Evolutionary conservation across 495 filamentous ascomycete species (phyloP).

Genomic region (Tuber aestivum): DNA sequence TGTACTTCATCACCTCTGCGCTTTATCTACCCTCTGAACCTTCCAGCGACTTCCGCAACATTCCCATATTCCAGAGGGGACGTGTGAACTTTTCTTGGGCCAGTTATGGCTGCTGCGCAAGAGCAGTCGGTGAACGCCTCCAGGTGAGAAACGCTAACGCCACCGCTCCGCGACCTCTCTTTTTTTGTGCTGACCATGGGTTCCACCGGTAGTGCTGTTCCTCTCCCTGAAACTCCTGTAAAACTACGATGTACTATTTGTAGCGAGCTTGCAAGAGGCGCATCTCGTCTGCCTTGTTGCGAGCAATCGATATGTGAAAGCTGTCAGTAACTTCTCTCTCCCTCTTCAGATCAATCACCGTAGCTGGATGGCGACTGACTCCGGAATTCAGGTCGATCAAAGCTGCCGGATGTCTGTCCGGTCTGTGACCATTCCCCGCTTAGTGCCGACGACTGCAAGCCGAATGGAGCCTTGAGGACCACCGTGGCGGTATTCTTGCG

Average conservation of each 20-base stretch:
- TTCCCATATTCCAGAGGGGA: constrained; percentile 19
- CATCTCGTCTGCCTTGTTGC: constrained; percentile 87
- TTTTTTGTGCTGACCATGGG: neutral
- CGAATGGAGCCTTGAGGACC: constrained; percentile 78
- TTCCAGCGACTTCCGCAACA: constrained; percentile 10
- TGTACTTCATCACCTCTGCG: neutral
- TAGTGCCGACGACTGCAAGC: constrained; percentile 75
- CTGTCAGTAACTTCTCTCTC: constrained; percentile 55
- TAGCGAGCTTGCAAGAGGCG: constrained; percentile 83
- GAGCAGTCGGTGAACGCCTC: constrained; percentile 32
- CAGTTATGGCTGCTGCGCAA: constrained; percentile 29
- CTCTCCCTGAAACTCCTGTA: constrained; percentile 79
- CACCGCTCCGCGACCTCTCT: constrained; percentile 10
- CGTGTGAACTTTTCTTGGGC: constrained; percentile 18
- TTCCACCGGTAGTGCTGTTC: constrained; percentile 56
- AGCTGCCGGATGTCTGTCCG: constrained; percentile 73
- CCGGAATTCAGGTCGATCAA: constrained; percentile 59
- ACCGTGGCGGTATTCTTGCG: constrained; percentile 84
- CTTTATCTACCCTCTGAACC: neutral
- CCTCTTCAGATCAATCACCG: neutral
- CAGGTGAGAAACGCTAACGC: constrained; percentile 27
- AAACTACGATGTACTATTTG: constrained; percentile 93
- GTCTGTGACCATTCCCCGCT: constrained; percentile 88
- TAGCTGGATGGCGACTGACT: constrained; percentile 4
- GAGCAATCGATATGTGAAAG: constrained; percentile 88